Percentiles rank a stretch among this genome's conserved stretches.
Conservation (phyloP, 495 filamentous ascomycete genomes). For the Podospora didyma region DNA sequence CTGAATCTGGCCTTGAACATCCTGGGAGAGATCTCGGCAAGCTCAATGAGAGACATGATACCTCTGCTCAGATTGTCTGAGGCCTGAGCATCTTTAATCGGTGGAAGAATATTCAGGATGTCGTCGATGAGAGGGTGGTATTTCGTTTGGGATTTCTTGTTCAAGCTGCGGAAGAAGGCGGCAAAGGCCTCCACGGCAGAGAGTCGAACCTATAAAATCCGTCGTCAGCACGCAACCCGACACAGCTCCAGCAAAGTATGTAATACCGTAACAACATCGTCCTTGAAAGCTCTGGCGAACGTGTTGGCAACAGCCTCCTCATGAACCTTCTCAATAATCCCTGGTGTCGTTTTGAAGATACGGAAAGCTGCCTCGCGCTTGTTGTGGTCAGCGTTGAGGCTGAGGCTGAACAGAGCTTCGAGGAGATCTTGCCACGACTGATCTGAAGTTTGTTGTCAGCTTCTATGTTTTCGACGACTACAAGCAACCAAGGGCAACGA, state of each 20-base stretch:
- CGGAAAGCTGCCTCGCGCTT: slow-evolving; percentile 88
- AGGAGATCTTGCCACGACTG: slow-evolving; percentile 90
- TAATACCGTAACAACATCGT: slow-evolving; percentile 72
- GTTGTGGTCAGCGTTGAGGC: slow-evolving; percentile 73
- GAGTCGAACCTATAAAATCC: slow-evolving; percentile 65
- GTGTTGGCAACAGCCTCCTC: slow-evolving; percentile 78
- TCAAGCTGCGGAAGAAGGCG: slow-evolving; percentile 86
- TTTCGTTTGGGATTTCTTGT: slow-evolving; percentile 79
- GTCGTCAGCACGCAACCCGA: background rate
- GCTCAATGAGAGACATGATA: slow-evolving; percentile 83
- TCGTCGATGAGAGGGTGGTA: slow-evolving; percentile 84
- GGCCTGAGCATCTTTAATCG: slow-evolving; percentile 84
- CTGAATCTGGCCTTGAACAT: slow-evolving; percentile 96
- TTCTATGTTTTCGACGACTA: background rate
- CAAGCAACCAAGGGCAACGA: slow-evolving; percentile 34
- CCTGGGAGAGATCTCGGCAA: slow-evolving; percentile 84
- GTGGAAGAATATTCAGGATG: slow-evolving; percentile 86
- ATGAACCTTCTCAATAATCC: slow-evolving; percentile 94
- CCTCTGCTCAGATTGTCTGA: slow-evolving; percentile 86
- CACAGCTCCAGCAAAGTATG: background rate
- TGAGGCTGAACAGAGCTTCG: slow-evolving; percentile 77
- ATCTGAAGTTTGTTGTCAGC: slow-evolving; percentile 48
- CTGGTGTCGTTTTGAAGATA: slow-evolving; percentile 91
- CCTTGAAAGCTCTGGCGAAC: slow-evolving; percentile 88
- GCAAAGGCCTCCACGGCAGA: slow-evolving; percentile 96